These are phyloP conservation scores for Colletotrichum tabaci DNA, from an alignment of 2,329 filamentous ascomycete genomes.

Conservation along the genomic window DNA sequence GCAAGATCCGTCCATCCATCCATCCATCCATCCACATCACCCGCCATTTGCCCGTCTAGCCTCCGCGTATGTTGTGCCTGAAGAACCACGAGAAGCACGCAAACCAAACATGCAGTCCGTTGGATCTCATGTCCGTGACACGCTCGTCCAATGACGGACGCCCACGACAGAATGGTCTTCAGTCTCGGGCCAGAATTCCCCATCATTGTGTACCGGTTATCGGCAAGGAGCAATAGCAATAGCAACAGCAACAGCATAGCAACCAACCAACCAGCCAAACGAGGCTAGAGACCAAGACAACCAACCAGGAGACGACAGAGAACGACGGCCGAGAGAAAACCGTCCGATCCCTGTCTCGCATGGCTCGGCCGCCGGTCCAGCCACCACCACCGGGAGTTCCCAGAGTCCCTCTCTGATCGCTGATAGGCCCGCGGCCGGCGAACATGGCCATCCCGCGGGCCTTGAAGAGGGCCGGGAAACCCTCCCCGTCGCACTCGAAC, in stretches of 20 bases:
- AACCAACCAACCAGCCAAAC: constrained; percentile 5
- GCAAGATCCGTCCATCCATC: too few relatives aligned
- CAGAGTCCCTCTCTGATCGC: neutral
- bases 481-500: neutral
- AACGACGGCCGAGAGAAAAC: constrained; percentile 2
- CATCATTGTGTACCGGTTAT: constrained; percentile 7
- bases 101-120: neutral
- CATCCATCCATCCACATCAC: too few relatives aligned
- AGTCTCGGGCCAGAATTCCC: constrained; percentile 8
- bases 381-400: constrained; percentile 19
- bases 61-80: constrained; percentile 2
- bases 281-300: constrained; percentile 1
- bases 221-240: neutral
- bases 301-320: neutral
- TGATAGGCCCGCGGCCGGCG: constrained; percentile 28
- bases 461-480: neutral
- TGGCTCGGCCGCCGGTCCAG: constrained; percentile 20
- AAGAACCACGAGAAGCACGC: neutral
- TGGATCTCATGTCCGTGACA: neutral
- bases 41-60: too few relatives aligned
- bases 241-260: neutral
- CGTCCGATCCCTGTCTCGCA: constrained; percentile 27
- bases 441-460: neutral
- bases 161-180: constrained; percentile 4
- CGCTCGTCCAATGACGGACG: constrained; percentile 1